Conservation (phyloP, 768 basidiomycete species). For the Naganishia onofrii region DNA sequence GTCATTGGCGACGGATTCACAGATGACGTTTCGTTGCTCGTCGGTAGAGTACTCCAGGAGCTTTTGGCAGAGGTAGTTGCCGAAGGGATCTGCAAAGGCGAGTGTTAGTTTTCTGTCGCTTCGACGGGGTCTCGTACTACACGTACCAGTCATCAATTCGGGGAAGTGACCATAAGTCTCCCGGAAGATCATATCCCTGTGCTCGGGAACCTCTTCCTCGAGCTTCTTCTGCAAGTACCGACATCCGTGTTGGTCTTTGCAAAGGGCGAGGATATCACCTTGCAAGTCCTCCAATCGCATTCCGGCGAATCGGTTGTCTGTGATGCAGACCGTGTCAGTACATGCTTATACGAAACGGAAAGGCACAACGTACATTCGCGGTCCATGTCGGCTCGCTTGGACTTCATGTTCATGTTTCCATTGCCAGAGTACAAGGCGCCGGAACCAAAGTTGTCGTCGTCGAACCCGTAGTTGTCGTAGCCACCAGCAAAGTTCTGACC, state of each 20-base stretch:
- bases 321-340: neutral
- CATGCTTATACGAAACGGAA: neutral
- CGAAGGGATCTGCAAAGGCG: slow-evolving; percentile 75
- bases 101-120: neutral
- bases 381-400: slow-evolving; percentile 89
- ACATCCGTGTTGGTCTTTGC: slow-evolving; percentile 99
- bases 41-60: slow-evolving; percentile 94
- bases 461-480: slow-evolving; percentile 49
- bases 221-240: slow-evolving; percentile 98
- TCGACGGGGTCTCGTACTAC: neutral
- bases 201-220: slow-evolving; percentile 90
- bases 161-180: slow-evolving; percentile 98
- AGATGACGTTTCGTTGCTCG: slow-evolving; percentile 92
- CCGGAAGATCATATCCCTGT: slow-evolving; percentile 98
- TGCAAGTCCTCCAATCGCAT: slow-evolving; percentile 91
- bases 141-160: slow-evolving; percentile 90
- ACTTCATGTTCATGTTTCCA: slow-evolving; percentile 68
- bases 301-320: slow-evolving; percentile 95
- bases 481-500: slow-evolving; percentile 26
- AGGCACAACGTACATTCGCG: slow-evolving; percentile 64
- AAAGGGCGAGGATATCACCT: slow-evolving; percentile 87
- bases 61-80: slow-evolving; percentile 98
- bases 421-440: slow-evolving; percentile 51
- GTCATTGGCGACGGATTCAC: slow-evolving; percentile 95
- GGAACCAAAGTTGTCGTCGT: slow-evolving; percentile 51